Evolutionary conservation across 805 yeast species (phyloP), one percentile per base, ranked within the genome.

Genomic region (Saccharomyces jurei): DNA sequence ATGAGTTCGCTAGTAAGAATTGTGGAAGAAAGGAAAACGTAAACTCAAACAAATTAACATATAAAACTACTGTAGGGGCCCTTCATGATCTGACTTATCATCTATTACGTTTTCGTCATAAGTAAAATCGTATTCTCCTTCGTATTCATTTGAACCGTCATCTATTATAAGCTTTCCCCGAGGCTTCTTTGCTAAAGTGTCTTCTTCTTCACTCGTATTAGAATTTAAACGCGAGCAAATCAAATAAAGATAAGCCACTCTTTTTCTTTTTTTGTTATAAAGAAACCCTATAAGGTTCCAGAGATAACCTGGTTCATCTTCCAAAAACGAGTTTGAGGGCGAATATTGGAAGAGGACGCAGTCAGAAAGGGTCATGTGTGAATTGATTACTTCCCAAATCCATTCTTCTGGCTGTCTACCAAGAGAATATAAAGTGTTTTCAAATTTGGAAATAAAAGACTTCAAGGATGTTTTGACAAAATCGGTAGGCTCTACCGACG

Each of bases 341-440:
- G 79, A 81, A 60, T 83, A 82, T 62, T 82, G 86, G 61, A 81
- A 85, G 32, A 83, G 81, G 28, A 78, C 78, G 64, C 89, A 83
- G 52, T 76, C 78, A 2, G 68, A 58, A 31, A 74, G 56, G 32
- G 81, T 92, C 82, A 92, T 88, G 65, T 90, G 91, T 30, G 81
- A 79, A 68, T 89, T 89, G 21, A 92, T 78, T 1, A 86, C 81
- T 61, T 89, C 96, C 98, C 98, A 94, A 51, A 92, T 80, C 82
- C 89, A 82, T 50, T 87, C 81, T 49, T 79, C 76, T 8, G 74
- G 72, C 25, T 77, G 69, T 61, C 79, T 79, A 0, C 87, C 87
- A 51, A 85, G 69, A 1, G 87, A 83, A 54, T 86, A 78, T 62
- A 92, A 77, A 3, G 91, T 76, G 60, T 89, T 88, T 68, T 90